Evolutionary conservation across 331 rosid genomes (phyloP).

Genomic region (Rosa hybrid): DNA sequence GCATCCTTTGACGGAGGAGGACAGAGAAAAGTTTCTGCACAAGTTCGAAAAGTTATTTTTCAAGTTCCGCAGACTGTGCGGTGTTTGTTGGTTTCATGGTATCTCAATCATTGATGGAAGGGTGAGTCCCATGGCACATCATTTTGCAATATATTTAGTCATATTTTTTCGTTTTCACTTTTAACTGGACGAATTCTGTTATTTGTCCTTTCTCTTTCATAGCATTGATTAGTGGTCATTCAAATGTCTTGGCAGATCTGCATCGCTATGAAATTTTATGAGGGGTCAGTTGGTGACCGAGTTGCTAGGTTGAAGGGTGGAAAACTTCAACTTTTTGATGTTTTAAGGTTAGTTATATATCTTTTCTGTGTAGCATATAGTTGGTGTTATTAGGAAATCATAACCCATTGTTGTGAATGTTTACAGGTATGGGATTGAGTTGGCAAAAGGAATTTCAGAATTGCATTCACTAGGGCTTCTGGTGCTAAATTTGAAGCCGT

Average conservation of each 20-base stretch:
- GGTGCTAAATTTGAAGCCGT: conserved; percentile 45
- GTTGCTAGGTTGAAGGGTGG: conserved; percentile 48
- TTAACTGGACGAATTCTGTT: not conserved
- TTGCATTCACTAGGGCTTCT: conserved; percentile 41
- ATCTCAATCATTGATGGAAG: conserved; percentile 34
- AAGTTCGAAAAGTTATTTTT: conserved; percentile 34
- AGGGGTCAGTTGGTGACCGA: conserved; percentile 46
- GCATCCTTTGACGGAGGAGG: conserved; percentile 40
- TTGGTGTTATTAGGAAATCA: not conserved
- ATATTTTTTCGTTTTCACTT: not conserved
- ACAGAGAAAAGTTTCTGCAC: conserved; percentile 27
- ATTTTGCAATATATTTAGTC: not conserved
- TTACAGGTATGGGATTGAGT: conserved; percentile 43
- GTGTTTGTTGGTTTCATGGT: conserved; percentile 48
- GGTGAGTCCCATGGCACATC: conserved; percentile 26
- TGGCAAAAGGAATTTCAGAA: conserved; percentile 45
- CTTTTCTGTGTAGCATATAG: not conserved
- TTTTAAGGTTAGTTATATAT: conserved; percentile 31
- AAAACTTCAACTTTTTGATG: conserved; percentile 38
- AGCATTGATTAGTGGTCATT: not conserved
- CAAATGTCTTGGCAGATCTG: conserved; percentile 33
- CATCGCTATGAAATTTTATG: conserved; percentile 45
- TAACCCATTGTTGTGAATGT: not conserved
- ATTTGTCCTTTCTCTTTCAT: not conserved
- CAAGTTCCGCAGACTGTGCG: conserved; percentile 23